Conservation (phyloP, 2,329 filamentous ascomycete genomes). For the Metarhizium album region DNA sequence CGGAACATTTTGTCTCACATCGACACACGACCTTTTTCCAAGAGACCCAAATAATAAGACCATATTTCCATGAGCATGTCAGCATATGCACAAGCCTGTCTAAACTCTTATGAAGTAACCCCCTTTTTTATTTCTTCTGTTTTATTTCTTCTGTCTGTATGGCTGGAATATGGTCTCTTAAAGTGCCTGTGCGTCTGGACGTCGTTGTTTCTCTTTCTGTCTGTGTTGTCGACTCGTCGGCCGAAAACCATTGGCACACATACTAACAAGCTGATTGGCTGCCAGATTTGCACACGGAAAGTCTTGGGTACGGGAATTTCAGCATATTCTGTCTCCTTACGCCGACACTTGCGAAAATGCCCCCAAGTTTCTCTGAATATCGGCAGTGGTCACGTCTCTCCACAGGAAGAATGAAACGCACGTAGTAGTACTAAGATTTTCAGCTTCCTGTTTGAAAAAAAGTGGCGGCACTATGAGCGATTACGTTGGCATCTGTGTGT, state of each 20-base stretch:
- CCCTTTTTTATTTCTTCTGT: background rate
- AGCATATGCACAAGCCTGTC: background rate
- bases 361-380: background rate
- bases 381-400: background rate
- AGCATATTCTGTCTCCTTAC: background rate
- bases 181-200: background rate
- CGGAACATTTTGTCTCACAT: too few relatives aligned
- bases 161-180: too few relatives aligned
- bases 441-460: background rate
- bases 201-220: background rate
- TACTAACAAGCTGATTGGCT: too few relatives aligned
- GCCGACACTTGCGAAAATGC: background rate
- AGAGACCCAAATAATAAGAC: too few relatives aligned
- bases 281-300: background rate
- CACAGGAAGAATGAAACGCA: background rate
- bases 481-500: background rate
- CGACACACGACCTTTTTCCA: background rate
- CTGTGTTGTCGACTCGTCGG: too few relatives aligned
- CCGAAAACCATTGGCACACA: background rate
- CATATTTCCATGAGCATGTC: background rate
- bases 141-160: too few relatives aligned
- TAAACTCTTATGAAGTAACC: background rate
- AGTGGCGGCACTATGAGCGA: conserved; percentile 1
- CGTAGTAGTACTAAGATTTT: too few relatives aligned
- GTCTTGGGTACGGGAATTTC: background rate